Percentiles rank a stretch among this genome's conserved stretches.
These are phyloP conservation scores for Trichothecium sympodiale DNA, from an alignment of 2,329 filamentous ascomycete species.

Conservation along the genomic window DNA sequence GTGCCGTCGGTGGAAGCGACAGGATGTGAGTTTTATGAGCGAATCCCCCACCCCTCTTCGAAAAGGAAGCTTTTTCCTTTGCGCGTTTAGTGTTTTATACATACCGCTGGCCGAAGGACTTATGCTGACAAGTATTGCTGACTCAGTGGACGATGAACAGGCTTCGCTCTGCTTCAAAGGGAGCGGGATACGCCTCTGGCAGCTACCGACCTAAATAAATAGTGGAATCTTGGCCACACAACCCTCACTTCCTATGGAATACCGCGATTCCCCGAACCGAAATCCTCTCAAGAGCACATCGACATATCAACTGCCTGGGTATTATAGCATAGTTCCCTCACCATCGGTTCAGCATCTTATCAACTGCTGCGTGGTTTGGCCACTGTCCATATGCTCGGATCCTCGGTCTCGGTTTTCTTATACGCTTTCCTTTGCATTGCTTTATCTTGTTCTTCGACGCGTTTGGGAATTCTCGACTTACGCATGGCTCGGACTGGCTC, in stretches of 20 bases:
- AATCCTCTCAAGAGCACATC: too few relatives aligned
- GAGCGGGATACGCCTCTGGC: conserved; percentile 38
- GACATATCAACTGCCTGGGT: too few relatives aligned
- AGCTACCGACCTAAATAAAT: conserved; percentile 23
- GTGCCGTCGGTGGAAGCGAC: conserved; percentile 70
- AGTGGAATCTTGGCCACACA: conserved; percentile 7
- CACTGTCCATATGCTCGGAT: neutral
- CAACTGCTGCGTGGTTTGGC: conserved; percentile 9
- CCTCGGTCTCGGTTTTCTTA: neutral
- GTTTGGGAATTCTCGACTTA: conserved; percentile 19
- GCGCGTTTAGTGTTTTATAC: conserved; percentile 65
- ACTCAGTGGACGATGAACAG: conserved; percentile 78
- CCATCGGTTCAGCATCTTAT: too few relatives aligned
- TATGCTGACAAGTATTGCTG: conserved; percentile 66
- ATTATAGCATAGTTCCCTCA: too few relatives aligned
- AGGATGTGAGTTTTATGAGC: conserved; percentile 80
- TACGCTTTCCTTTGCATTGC: conserved; percentile 17
- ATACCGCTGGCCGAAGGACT: conserved; percentile 61
- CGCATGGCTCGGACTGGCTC: conserved; percentile 25
- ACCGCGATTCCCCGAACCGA: too few relatives aligned
- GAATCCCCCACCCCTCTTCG: conserved; percentile 54
- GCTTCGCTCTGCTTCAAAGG: conserved; percentile 74
- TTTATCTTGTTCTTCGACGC: conserved; percentile 32
- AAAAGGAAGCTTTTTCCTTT: conserved; percentile 64
- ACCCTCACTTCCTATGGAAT: too few relatives aligned